Evolutionary conservation across 176 grass and related monocot genomes (phyloP).

Genomic region (Melocanna baccifera): DNA sequence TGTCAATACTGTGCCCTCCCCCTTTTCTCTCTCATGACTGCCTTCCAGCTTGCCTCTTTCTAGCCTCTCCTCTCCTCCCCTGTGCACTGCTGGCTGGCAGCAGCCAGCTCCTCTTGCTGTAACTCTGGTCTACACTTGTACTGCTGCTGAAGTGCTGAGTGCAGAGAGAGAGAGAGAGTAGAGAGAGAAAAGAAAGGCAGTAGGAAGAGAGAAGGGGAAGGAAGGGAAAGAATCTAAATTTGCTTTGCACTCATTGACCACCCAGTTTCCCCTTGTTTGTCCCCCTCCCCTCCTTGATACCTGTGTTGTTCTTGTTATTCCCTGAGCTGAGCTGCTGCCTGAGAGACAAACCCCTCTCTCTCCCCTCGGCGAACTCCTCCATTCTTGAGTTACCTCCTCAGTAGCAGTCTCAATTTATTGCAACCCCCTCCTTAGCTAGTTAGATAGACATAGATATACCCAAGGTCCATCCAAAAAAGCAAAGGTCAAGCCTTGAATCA

Average conservation of each 20-base stretch:
- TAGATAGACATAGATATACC: background rate
- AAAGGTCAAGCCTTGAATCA: constrained; percentile 18
- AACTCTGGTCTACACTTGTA: constrained; percentile 15
- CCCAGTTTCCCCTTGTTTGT: constrained; percentile 34
- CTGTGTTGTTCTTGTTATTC: constrained; percentile 44
- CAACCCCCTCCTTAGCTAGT: background rate
- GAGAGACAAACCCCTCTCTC: background rate
- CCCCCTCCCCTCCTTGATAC: constrained; percentile 41
- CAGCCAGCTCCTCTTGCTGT: constrained; percentile 22
- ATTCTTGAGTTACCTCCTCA: constrained; percentile 25
- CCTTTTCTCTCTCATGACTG: constrained; percentile 21
- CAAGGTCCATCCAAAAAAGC: background rate
- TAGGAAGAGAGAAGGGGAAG: background rate
- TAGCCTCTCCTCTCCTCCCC: background rate
- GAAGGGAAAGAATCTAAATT: constrained; percentile 28
- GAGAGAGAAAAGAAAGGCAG: background rate
- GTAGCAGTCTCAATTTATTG: constrained; percentile 28
- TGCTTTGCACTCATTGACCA: constrained; percentile 54
- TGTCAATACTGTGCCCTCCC: constrained; percentile 20
- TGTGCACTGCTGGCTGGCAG: background rate
- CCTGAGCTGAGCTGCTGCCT: constrained; percentile 5
- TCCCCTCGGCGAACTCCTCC: constrained; percentile 2
- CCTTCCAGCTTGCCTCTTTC: background rate
- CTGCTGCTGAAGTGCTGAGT: constrained; percentile 5
- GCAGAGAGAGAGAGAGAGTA: constrained; percentile 16